phyloP scores from a whole-genome alignment of 2,329 filamentous ascomycete genomes.

The Colletotrichum theobromicola region DNA sequence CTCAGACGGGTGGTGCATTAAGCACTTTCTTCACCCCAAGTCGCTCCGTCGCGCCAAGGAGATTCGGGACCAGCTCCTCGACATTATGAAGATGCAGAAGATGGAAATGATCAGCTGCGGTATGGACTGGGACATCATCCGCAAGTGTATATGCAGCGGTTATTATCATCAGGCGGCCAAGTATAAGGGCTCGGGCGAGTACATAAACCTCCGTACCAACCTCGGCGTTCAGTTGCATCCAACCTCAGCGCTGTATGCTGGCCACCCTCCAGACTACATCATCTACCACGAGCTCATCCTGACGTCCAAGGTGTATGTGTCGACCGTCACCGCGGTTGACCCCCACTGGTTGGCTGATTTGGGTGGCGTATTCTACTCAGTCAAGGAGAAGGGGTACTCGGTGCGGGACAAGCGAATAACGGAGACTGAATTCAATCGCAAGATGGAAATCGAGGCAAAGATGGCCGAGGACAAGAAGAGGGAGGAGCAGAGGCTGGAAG shows the following conservation, averaged over 20 bases:
- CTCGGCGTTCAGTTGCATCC: constrained; percentile 95
- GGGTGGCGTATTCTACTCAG: constrained; percentile 94
- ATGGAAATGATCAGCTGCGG: constrained; percentile 88
- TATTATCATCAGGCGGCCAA: constrained; percentile 98
- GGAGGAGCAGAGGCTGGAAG: constrained; percentile 62
- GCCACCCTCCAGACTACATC: constrained; percentile 95
- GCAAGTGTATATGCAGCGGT: constrained; percentile 95
- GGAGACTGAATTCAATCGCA: constrained; percentile 89
- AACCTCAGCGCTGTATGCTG: constrained; percentile 91
- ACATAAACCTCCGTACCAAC: constrained; percentile 93
- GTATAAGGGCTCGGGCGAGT: constrained; percentile 95
- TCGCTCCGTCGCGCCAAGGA: constrained; percentile 90
- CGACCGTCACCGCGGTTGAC: constrained; percentile 93
- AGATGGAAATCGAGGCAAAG: constrained; percentile 90
- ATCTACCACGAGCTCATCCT: constrained; percentile 98
- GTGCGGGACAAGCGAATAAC: constrained; percentile 84
- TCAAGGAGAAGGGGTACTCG: constrained; percentile 98
- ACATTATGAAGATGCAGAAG: constrained; percentile 94
- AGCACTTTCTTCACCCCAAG: constrained; percentile 96
- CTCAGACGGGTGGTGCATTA: constrained; percentile 89
- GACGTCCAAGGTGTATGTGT: constrained; percentile 98
- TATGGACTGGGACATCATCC: constrained; percentile 95
- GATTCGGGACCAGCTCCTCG: constrained; percentile 89
- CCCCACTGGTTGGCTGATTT: constrained; percentile 97
- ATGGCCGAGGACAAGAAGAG: constrained; percentile 85